These are phyloP conservation scores for Sporothrix sp. DNA, from an alignment of 2,329 filamentous ascomycete genomes.

Conservation along the genomic window DNA sequence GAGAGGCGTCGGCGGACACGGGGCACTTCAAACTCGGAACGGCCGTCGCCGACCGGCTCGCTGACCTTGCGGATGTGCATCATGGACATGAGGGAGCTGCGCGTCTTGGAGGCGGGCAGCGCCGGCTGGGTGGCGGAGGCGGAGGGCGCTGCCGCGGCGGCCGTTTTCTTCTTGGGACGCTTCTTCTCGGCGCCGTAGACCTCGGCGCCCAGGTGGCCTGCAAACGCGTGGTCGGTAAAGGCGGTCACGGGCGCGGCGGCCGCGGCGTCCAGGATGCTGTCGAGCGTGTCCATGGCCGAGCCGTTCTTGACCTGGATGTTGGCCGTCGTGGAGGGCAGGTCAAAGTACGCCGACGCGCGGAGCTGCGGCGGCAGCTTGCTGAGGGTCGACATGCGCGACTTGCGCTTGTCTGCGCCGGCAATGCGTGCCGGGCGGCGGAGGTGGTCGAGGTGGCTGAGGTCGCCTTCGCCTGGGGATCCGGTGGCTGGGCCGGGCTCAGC, in stretches of 20 bases:
- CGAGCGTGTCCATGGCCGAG: conserved; percentile 79
- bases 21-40: conserved; percentile 13
- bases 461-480: background rate
- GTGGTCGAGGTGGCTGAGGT: conserved; percentile 16
- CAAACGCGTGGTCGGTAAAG: conserved; percentile 82
- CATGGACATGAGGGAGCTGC: conserved; percentile 40
- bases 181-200: conserved; percentile 58
- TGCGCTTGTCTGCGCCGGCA: conserved; percentile 28
- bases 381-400: conserved; percentile 27
- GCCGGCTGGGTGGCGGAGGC: background rate
- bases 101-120: conserved; percentile 14
- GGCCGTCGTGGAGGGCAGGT: conserved; percentile 46
- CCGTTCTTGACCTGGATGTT: conserved; percentile 56
- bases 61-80: conserved; percentile 27
- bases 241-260: conserved; percentile 78
- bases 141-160: too few relatives aligned
- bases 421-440: conserved; percentile 24
- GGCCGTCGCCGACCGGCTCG: conserved; percentile 8
- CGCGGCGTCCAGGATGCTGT: conserved; percentile 85
- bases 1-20: conserved; percentile 17
- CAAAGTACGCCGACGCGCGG: conserved; percentile 86
- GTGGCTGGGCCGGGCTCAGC: background rate
- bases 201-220: conserved; percentile 63
- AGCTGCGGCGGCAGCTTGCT: conserved; percentile 67
- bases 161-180: conserved; percentile 28